Conservation (phyloP, 1,284 basidiomycete genomes). For the Tetrapyrgos nigripes region DNA sequence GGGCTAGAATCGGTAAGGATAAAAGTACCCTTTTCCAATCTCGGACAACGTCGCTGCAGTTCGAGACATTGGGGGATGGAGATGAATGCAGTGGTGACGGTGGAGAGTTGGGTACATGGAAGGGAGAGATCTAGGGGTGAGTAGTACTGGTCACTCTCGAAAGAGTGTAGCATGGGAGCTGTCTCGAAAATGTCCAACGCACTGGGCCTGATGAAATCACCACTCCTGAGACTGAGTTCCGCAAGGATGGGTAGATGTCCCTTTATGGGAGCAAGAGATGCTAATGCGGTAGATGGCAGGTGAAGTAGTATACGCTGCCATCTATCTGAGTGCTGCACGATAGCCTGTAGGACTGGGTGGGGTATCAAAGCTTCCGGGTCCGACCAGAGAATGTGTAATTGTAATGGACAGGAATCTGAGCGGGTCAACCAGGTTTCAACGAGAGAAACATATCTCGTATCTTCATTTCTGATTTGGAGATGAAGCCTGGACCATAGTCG, state of each 20-base stretch:
- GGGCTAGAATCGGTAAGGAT: background rate
- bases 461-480: background rate
- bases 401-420: background rate
- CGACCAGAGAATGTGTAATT: background rate
- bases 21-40: background rate
- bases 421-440: too few species aligned
- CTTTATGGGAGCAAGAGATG: background rate
- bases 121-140: conserved; percentile 40
- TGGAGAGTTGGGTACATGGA: conserved; percentile 40
- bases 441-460: too few species aligned
- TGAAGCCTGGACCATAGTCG: too few species aligned
- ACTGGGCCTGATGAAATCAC: background rate
- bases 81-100: conserved; percentile 41
- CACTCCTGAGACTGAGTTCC: background rate
- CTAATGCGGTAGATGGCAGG: background rate
- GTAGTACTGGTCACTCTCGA: conserved; percentile 45
- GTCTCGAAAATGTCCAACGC: conserved; percentile 35
- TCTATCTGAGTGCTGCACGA: background rate
- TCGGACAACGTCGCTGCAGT: background rate
- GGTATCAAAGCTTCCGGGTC: background rate
- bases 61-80: conserved; percentile 38
- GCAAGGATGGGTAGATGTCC: background rate
- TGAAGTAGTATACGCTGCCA: background rate
- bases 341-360: background rate
- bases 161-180: conserved; percentile 38